phyloP scores from a whole-genome alignment of 2,329 filamentous ascomycete genomes.

The Teratosphaeria epicoccoides region DNA sequence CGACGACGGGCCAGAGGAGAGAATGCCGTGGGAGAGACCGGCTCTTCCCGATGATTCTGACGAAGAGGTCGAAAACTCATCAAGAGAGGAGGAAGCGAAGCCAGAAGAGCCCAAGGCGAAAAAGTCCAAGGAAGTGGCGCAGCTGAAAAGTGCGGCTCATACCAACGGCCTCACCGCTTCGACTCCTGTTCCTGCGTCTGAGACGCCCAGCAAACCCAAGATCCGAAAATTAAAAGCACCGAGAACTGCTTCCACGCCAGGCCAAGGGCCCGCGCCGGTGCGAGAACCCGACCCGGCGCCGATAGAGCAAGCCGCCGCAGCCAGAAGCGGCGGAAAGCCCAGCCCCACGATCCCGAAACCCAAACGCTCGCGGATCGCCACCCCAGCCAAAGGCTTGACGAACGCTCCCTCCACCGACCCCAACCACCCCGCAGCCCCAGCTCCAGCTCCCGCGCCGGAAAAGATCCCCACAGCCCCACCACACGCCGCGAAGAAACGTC shows the following conservation, averaged over 20 bases:
- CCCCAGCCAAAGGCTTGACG: constrained; percentile 22
- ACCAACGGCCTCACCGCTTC: not conserved
- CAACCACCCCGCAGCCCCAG: no score
- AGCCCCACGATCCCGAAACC: not conserved
- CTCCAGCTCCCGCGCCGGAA: constrained; percentile 3
- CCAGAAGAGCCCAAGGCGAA: not conserved
- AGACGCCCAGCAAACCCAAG: constrained; percentile 23
- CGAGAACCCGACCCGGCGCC: constrained; percentile 3
- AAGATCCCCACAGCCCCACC: constrained; percentile 4
- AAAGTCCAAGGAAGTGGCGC: not conserved
- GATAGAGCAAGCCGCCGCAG: not conserved
- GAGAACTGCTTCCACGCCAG: constrained; percentile 14
- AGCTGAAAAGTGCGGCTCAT: not conserved
- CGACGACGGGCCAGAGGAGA: constrained; percentile 11
- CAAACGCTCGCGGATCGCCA: constrained; percentile 24
- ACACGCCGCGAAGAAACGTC: not conserved
- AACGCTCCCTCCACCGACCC: constrained; percentile 2
- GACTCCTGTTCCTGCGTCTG: constrained; percentile 12
- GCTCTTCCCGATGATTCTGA: constrained; percentile 4
- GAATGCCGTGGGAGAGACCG: constrained; percentile 6
- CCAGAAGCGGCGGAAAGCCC: not conserved
- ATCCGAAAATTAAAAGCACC: constrained; percentile 16
- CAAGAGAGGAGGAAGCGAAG: not conserved
- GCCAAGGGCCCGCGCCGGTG: constrained; percentile 4
- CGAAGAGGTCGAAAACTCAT: not conserved